phyloP scores from a whole-genome alignment of 352 stramenopile species.

The Pythium sp. region DNA sequence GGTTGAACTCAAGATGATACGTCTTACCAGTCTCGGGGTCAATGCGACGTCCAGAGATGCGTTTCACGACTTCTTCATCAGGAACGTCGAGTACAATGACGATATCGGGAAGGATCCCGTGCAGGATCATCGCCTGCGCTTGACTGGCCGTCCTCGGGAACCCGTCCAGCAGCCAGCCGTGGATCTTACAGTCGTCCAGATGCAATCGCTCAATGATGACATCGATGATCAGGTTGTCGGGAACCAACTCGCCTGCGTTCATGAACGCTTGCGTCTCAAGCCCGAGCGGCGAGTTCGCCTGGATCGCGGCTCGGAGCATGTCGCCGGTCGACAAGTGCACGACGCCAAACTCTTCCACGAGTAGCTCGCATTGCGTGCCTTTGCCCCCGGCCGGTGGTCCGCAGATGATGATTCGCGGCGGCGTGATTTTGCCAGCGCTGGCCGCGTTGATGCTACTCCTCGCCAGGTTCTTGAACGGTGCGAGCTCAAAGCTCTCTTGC shows the following conservation, averaged over 20 bases:
- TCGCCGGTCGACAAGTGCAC: slow-evolving; percentile 90
- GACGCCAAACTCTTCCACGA: slow-evolving; percentile 83
- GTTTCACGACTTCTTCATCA: slow-evolving; percentile 93
- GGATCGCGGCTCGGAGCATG: slow-evolving; percentile 86
- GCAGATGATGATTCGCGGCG: slow-evolving; percentile 44
- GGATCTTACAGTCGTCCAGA: slow-evolving; percentile 67
- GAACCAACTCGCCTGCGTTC: slow-evolving; percentile 44
- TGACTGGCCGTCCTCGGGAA: slow-evolving; percentile 88
- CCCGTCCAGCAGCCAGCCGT: slow-evolving; percentile 92
- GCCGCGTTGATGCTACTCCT: slow-evolving; percentile 28
- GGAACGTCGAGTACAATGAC: slow-evolving; percentile 94
- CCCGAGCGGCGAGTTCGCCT: slow-evolving; percentile 32
- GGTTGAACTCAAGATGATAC: slow-evolving; percentile 97
- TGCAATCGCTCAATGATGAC: slow-evolving; percentile 71
- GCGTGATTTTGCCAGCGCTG: slow-evolving; percentile 29
- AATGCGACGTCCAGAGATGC: slow-evolving; percentile 94
- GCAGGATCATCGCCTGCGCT: slow-evolving; percentile 73
- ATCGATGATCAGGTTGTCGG: slow-evolving; percentile 47
- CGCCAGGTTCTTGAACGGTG: slow-evolving; percentile 72
- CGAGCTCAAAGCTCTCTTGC: slow-evolving; percentile 85
- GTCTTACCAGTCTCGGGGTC: slow-evolving; percentile 93
- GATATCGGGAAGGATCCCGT: slow-evolving; percentile 84
- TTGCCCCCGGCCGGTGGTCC: slow-evolving; percentile 91
- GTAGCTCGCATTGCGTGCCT: slow-evolving; percentile 93
- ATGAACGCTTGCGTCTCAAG: slow-evolving; percentile 40